Conservation (phyloP, 2,329 filamentous ascomycete genomes). For the Penicillium sp. region DNA sequence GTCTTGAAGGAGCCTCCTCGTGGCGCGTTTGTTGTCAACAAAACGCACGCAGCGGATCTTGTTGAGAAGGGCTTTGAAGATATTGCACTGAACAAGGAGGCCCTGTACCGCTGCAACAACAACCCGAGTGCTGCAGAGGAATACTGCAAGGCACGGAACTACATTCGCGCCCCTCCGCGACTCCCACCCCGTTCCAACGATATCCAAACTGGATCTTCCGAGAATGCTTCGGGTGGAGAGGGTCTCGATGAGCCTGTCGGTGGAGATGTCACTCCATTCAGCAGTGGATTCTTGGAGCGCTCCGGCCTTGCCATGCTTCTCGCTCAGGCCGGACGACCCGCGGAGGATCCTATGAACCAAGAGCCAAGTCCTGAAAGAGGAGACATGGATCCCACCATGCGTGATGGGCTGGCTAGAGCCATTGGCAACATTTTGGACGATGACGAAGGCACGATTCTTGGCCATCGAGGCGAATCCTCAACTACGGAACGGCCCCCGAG, state of each 20-base stretch:
- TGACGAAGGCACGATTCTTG: slow-evolving; percentile 24
- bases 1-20: slow-evolving; percentile 43
- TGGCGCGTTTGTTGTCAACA: slow-evolving; percentile 52
- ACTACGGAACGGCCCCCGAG: slow-evolving; percentile 17
- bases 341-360: slow-evolving; percentile 22
- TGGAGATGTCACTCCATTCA: slow-evolving; percentile 27
- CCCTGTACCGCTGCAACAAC: slow-evolving; percentile 76
- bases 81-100: slow-evolving; percentile 66
- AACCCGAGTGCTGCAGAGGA: slow-evolving; percentile 57
- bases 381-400: slow-evolving; percentile 28
- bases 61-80: slow-evolving; percentile 49
- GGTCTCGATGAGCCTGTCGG: slow-evolving; percentile 26
- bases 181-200: slow-evolving; percentile 65
- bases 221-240: slow-evolving; percentile 28
- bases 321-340: slow-evolving; percentile 26
- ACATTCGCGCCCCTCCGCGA: slow-evolving; percentile 55
- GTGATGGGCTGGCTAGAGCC: slow-evolving; percentile 40
- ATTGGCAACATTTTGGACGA: slow-evolving; percentile 41
- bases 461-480: slow-evolving; percentile 24
- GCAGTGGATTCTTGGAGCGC: slow-evolving; percentile 26
- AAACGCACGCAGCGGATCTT: slow-evolving; percentile 44
- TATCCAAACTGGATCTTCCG: slow-evolving; percentile 31
- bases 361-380: slow-evolving; percentile 20
- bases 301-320: slow-evolving; percentile 35
- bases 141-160: slow-evolving; percentile 66